Evolutionary conservation across 306 rosid species (phyloP), one percentile per base, ranked within the genome.

Genomic region (Lablab purpureus): DNA sequence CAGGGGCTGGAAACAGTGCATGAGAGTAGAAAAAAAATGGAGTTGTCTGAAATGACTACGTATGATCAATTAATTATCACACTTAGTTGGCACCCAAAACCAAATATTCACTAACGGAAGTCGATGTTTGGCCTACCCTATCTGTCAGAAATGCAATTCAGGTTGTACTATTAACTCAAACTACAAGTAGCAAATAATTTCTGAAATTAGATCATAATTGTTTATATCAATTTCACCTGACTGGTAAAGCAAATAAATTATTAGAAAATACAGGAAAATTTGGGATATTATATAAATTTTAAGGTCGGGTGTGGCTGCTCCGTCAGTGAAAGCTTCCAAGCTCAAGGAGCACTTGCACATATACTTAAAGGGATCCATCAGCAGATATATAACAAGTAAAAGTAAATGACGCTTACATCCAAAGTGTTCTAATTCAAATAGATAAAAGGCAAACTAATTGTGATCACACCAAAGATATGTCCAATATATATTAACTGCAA

Each of bases 401-500:
- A 58, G 13, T 28, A 65, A 54, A 76, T 71, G 37, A 71, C 37
- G 17, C 46, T 66, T 47, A 21, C 43, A 67, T 10, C 36, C 77
- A 56, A 81, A 63, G 43, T 77, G 79, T 55, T n/a, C 10, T 47
- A 71, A 55, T 71, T 58, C 64, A 71, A 37, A 21, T 28, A 23
- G 28, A 66, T 30, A 22, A 63, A 74, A 60, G 60, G 50, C 45
- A 64, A 25, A 47, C 75, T 19, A 28, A 63, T n/a, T 51, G 52
- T 18, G 8, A 70, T 22, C 50, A 41, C 23, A 25, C 43, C 27
- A 34, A 63, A n/a, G 62, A 68, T 13, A 23, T 52, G 25, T 68
- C 55, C 17, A 18, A 62, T 59, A 27, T 12, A 69, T 11, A 49
- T 64, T 43, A 80, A 55, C 41, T 54, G 55, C 50, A 68, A 32